Evolutionary conservation across 1,284 basidiomycete species (phyloP), one percentile per base, ranked within the genome.

Genomic region (Irpex sp.): DNA sequence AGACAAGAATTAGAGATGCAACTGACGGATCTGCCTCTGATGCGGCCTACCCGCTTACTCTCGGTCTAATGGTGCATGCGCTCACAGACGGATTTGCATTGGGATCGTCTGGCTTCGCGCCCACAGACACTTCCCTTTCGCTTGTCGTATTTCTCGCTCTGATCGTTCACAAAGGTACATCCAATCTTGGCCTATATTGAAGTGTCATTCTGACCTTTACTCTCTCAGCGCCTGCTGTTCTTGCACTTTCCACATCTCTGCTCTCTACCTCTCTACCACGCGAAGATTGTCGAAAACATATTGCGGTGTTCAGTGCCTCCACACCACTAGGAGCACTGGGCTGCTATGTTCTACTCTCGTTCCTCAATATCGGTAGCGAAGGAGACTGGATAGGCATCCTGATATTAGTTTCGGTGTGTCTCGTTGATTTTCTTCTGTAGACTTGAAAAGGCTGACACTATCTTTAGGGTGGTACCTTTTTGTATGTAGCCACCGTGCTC

Each of bases 401-500:
- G 1, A 77, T 95, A 19, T 79, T 94, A n/a, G 78, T 93, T 64
- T 94, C 91, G 16, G 90, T 93, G 68, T 68, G 87, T 68, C 42
- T 14, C 19, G 48, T 55, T 37, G 39, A 33, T 16, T 14, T 63
- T 48, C 57, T 16, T 28, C n/a, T 39, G 51, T 60, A 45, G 8
- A 57, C 53, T 45, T 49, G 42, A 39, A 23, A 57, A 56, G 63
- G 7, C 49, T 56, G n/a, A 36, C 66, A 33, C 6, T 7, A 33
- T 5, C 28, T 49, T n/a, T 64, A 94, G 93, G 96, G 93, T 45
- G 95, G 95, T 14, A 94, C 93, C 1, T 98, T 98, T 74, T 78
- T 98, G 35, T 98, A 96, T 71, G 95, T 98, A 37, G 94, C 95
- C 0, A 96, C 95, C 2, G 90, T 94, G 39, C 79, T 95, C 23